Evolutionary conservation across 257 asterid species (phyloP).

Genomic region (Solanum habrochaites): DNA sequence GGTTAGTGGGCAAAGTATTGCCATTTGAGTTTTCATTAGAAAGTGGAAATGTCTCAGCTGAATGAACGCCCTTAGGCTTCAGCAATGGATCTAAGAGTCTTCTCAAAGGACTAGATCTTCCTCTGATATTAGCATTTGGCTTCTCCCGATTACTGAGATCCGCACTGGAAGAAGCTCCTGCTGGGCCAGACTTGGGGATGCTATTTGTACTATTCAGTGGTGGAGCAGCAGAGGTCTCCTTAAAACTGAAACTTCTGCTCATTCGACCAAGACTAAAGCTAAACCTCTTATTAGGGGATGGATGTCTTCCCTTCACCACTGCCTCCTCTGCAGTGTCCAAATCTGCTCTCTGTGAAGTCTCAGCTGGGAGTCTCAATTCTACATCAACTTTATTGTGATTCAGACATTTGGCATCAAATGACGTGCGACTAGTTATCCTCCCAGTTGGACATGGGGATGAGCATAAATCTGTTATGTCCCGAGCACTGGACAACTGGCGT

Average conservation of each 20-base stretch:
- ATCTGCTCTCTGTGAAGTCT: conserved; percentile 21
- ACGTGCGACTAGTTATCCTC: conserved; percentile 7
- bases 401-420: conserved; percentile 19
- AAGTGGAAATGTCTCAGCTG: conserved; percentile 19
- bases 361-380: conserved; percentile 15
- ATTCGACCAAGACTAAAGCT: conserved; percentile 63
- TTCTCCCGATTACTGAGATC: conserved; percentile 28
- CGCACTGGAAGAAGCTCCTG: conserved; percentile 16
- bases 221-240: conserved; percentile 52
- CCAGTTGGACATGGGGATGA: conserved; percentile 7
- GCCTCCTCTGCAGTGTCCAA: conserved; percentile 21
- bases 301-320: conserved; percentile 40
- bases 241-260: conserved; percentile 81
- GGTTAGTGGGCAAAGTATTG: conserved; percentile 7
- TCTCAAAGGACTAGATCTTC: conserved; percentile 77
- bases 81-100: conserved; percentile 73
- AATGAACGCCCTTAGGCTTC: conserved; percentile 39
- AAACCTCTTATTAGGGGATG: conserved; percentile 64
- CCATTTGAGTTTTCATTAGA: not conserved
- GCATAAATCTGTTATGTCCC: conserved; percentile 14
- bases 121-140: conserved; percentile 31
- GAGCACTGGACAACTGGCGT: conserved; percentile 4
- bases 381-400: conserved; percentile 12
- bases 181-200: conserved; percentile 44
- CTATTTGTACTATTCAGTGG: conserved; percentile 25